Evolutionary conservation across 2,329 filamentous ascomycete genomes (phyloP), one percentile per base, ranked within the genome.

Genomic region (Talaromyces sp.): DNA sequence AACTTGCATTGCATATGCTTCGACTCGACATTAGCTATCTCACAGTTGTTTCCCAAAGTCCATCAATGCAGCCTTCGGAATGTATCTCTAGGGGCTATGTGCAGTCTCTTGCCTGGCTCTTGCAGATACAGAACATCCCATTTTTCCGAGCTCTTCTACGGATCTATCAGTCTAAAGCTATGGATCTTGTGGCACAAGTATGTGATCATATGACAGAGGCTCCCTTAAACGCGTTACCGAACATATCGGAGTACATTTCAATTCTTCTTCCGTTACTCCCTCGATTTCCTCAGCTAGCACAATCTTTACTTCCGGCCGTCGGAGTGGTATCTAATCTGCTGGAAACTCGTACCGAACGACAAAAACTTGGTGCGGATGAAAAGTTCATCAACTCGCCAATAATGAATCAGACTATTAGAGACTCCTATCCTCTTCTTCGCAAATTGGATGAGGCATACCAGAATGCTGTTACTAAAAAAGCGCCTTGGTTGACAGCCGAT

Each of bases 401-500:
- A 28, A 60, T 70, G 35, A 46, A 65, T 8, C 65, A 64, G 25
- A 64, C 63, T 2, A 60, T 72, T 23, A 68, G 69, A 21, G 48
- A 65, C 5, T 67, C 70, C 5, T 76, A 76, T 63, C 64, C 66
- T 9, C 67, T 73, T 33, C 62, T 75, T 21, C 71, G 70, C 28
- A 67, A 68, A 28, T 67, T 76, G 9, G 76, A 79, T 63, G 65
- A 69, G 16, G 68, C 68, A 23, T 77, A 78, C 57, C 76, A 79
- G 62, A 66, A 68, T 35, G 73, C 74, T 59, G 73, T 80, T 21
- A 69, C 70, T 7, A 80, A 79, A 60, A 80, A 80, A 57, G 74
- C 72, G 1, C 66, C 75, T 6, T 78, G 77, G 74, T 63, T 79
- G 11, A 76, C 76, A 3, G 75, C 74, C 55, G 79, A 81, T n/a